Conservation (phyloP, 2,329 filamentous ascomycete species). For the Verticillium tricorpus region DNA sequence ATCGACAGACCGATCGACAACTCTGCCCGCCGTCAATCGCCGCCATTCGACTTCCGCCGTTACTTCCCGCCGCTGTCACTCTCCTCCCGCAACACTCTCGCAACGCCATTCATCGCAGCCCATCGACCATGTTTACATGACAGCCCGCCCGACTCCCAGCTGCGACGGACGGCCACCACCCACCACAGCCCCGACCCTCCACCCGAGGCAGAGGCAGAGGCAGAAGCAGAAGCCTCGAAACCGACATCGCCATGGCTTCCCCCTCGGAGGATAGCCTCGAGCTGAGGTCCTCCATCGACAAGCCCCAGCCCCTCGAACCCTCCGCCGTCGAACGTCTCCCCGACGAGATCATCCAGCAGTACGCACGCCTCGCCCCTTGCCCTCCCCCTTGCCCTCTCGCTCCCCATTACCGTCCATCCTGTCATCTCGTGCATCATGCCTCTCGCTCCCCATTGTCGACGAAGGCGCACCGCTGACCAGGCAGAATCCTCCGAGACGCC, state of each 20-base stretch:
- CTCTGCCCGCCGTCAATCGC: not conserved
- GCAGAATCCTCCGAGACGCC: constrained; percentile 55
- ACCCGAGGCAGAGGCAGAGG: no score
- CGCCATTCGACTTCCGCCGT: not conserved
- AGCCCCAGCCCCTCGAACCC: constrained; percentile 21
- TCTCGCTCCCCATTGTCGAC: constrained; percentile 8
- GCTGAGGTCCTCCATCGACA: constrained; percentile 24
- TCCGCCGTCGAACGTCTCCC: constrained; percentile 53
- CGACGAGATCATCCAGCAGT: constrained; percentile 69
- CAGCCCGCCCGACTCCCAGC: not conserved
- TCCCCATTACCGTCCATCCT: no score
- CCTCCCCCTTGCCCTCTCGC: no score
- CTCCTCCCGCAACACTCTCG: not conserved
- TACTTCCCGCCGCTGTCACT: not conserved
- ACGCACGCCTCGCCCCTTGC: not conserved
- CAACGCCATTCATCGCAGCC: not conserved
- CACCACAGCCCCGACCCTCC: not conserved
- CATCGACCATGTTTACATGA: not conserved
- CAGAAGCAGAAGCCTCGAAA: not conserved
- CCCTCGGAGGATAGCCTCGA: constrained; percentile 4
- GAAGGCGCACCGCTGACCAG: not conserved
- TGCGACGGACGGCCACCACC: not conserved
- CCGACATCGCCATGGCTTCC: not conserved
- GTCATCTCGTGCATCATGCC: no score
- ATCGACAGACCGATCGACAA: no score